A percentile compares a stretch with the other conserved stretches of the same genome.
Conservation (phyloP, 805 yeast genomes). For the Zygosaccharomyces siamensis region DNA sequence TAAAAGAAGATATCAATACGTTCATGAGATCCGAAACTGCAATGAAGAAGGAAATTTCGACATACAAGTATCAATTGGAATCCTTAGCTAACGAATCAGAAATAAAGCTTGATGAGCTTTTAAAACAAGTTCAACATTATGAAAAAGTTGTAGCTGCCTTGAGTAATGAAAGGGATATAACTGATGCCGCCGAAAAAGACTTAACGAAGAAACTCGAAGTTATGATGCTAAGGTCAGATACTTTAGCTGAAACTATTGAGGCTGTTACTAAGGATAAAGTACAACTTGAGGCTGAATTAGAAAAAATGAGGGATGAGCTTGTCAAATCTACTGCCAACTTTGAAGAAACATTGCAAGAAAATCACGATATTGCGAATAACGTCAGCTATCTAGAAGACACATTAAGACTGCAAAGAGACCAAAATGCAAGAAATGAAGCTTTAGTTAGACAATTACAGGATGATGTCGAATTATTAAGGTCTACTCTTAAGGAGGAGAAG, state of each 20-base stretch:
- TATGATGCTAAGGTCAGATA: constrained; percentile 48
- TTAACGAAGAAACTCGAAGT: constrained; percentile 43
- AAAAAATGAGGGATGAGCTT: constrained; percentile 40
- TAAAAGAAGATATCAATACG: constrained; percentile 49
- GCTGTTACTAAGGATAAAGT: constrained; percentile 62
- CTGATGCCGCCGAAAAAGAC: constrained; percentile 42
- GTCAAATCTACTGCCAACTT: constrained; percentile 27
- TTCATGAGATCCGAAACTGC: constrained; percentile 62
- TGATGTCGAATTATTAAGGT: constrained; percentile 32
- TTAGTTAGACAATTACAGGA: constrained; percentile 36
- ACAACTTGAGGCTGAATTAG: constrained; percentile 49
- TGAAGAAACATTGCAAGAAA: constrained; percentile 19
- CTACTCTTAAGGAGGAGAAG: constrained; percentile 40
- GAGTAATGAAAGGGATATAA: constrained; percentile 42
- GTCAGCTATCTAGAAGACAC: constrained; percentile 30
- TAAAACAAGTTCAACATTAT: constrained; percentile 42
- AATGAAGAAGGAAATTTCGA: constrained; percentile 59
- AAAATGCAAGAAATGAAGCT: constrained; percentile 31
- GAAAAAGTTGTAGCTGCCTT: constrained; percentile 39
- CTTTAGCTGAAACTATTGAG: constrained; percentile 54
- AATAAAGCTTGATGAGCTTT: constrained; percentile 36
- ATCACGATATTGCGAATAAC: constrained; percentile 20
- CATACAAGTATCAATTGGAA: constrained; percentile 55
- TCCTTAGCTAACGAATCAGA: constrained; percentile 41
- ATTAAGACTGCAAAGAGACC: constrained; percentile 30